Base-by-base conservation (phyloP, 768 basidiomycete genomes). In the Boletellus sp. region DNA sequence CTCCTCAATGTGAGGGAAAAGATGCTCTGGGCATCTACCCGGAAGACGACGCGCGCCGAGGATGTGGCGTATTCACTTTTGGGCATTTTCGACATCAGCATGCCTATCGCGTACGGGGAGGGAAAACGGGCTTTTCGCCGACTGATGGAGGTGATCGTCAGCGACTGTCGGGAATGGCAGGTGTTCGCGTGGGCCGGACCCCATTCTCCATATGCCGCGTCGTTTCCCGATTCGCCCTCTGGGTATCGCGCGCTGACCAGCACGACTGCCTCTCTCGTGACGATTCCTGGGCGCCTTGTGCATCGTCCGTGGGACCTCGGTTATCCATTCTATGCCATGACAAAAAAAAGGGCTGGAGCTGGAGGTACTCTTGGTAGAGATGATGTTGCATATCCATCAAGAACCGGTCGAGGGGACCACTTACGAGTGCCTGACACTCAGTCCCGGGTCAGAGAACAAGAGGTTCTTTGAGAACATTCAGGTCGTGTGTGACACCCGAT, bases 21-120 rank as follows among this genome's bases (percentile, higher is more conserved):
- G 19, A 51, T 67, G 51, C 39, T 50, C 7, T 61, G 66, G 66
- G 64, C 65, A 2, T 54, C 63, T 1, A 34, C 37, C 26, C 50
- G 66, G 42, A 45, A 42, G 8, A 67, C 66, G 16, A 66, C 63
- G 7, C 59, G 56, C 22, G 37, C 46, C 9, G 65, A 67, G 48
- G 64, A 67, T 12, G 47, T 51, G 13, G 57, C 65, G 16, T 64
- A 64, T 35, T 62, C 53, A 5, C 52, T 65, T 31, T 20, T 67
- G n/a, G 65, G 63, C 6, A 52, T 65, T 22, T 54, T 65, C 24
- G 45, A 65, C 32, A 52, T 65, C 41, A 55, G 46, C 34, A 54
- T 67, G 34, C 43, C 50, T 10, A 54, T 65, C 8, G 53, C 53
- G 10, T 65, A 67, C 15, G 65, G 64, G 31, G 58, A 62, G 35